A percentile compares a stretch with the other conserved stretches of the same genome.
Evolutionary conservation across 371 early-diverging fungal genomes (phyloP).

Genomic region (Mortierella sp.): DNA sequence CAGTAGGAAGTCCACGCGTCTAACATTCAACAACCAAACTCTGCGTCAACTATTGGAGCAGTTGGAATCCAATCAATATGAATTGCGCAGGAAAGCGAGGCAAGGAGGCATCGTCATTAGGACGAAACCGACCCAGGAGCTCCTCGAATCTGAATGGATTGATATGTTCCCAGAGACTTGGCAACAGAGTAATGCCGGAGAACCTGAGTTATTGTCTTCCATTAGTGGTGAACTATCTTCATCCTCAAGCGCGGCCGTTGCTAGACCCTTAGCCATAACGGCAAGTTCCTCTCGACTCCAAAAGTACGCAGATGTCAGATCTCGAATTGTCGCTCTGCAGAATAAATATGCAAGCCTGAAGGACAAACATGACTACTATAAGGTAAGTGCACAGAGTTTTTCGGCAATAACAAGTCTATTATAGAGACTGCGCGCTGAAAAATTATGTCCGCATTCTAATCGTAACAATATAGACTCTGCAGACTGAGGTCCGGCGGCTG

Average conservation of each 20-base stretch:
- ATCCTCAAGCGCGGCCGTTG: neutral
- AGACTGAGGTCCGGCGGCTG: conserved; percentile 26
- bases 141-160: conserved; percentile 43
- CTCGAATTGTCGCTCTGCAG: conserved; percentile 39
- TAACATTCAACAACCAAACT: conserved; percentile 43
- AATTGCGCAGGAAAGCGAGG: conserved; percentile 29
- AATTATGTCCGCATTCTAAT: neutral
- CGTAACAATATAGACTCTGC: conserved; percentile 17
- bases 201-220: neutral
- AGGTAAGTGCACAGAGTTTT: no score
- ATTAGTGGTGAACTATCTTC: neutral
- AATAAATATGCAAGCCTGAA: conserved; percentile 19
- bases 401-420: no score
- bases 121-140: conserved; percentile 36
- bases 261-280: conserved; percentile 2
- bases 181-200: conserved; percentile 23
- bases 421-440: neutral
- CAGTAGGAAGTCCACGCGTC: conserved; percentile 33
- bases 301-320: conserved; percentile 35
- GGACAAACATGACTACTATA: conserved; percentile 47
- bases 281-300: conserved; percentile 12
- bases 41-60: conserved; percentile 49
- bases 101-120: conserved; percentile 50
- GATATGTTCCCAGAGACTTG: conserved; percentile 50
- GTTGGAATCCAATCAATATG: conserved; percentile 37